Percentiles rank a stretch among this genome's conserved stretches.
These are phyloP conservation scores for Eutypella sp. DNA, from an alignment of 2,329 filamentous ascomycete species.

Conservation along the genomic window DNA sequence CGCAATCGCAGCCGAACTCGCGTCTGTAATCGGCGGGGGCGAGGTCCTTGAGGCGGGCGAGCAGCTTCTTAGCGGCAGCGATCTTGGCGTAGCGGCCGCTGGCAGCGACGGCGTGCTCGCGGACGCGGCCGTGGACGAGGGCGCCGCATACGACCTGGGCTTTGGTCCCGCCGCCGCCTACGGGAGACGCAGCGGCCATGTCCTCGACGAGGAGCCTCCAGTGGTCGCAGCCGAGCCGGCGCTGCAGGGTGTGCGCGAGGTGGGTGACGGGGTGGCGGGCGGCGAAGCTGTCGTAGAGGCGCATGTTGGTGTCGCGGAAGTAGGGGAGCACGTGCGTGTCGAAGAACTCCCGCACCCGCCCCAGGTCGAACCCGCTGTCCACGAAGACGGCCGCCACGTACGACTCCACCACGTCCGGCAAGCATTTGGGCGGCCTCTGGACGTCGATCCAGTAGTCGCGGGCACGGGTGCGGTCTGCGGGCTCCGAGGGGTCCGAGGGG, in stretches of 20 bases:
- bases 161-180: slow-evolving; percentile 31
- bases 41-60: slow-evolving; percentile 42
- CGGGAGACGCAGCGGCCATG: slow-evolving; percentile 21
- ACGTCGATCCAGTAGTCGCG: slow-evolving; percentile 66
- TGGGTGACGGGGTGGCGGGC: slow-evolving; percentile 80
- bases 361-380: slow-evolving; percentile 76
- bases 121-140: slow-evolving; percentile 66
- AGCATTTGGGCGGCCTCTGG: slow-evolving; percentile 62
- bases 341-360: slow-evolving; percentile 72
- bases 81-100: slow-evolving; percentile 72
- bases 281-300: slow-evolving; percentile 79
- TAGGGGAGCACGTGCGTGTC: slow-evolving; percentile 65
- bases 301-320: slow-evolving; percentile 80
- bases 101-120: slow-evolving; percentile 56
- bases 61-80: slow-evolving; percentile 55
- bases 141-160: slow-evolving; percentile 65
- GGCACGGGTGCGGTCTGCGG: slow-evolving; percentile 34
- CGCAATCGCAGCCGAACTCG: slow-evolving; percentile 61
- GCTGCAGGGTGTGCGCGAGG: slow-evolving; percentile 59
- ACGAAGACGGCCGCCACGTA: slow-evolving; percentile 89
- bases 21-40: slow-evolving; percentile 52
- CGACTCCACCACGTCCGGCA: slow-evolving; percentile 85
- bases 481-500: too few species aligned
- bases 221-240: slow-evolving; percentile 58
- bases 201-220: slow-evolving; percentile 53